Base-by-base conservation (phyloP, 2,329 filamentous ascomycete genomes). In the Mollisiaceae sp. region DNA sequence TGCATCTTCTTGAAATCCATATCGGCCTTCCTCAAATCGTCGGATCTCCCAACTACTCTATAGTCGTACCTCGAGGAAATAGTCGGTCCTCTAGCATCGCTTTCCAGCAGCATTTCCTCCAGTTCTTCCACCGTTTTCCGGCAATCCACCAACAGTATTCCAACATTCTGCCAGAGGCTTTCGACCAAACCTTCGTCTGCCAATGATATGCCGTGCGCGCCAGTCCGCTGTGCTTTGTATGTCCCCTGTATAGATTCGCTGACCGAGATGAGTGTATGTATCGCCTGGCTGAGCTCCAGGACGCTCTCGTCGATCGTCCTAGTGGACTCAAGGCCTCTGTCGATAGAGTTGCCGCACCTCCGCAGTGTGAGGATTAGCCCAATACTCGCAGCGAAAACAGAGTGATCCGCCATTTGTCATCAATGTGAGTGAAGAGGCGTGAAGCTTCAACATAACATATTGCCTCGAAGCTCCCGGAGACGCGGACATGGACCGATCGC, bases 131-230 rank as follows among this genome's bases (percentile, higher is more conserved):
- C 24, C 4, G 35, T 36, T 27, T n/a, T 35, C 27, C 18, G 52
- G 27, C 52, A 56, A 14, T 56, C 52, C 27, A 8, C 22, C 6
- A 56, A 20, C 27, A 38, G 35, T n/a, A n/a, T 56, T 35, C 1
- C 27, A 35, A 56, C 52, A 38, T n/a, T 56, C 9, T 56, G 52
- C 52, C 52, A 56, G 3, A 35, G 24, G 27, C 35, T 56, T 56
- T 56, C 52, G 24, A 56, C 27, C 18, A 18, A 15, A 6, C 52
- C 27, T 35, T 18, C 8, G 14, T 56, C 52, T 36, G 52, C 52
- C 24, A 56, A 36, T 5, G 52, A 27, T 20, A 24, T 36, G 35
- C 24, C 4, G 9, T 8, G 52, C 35, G 14, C 18, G 9, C 52
- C 22, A 18, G 8, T n/a, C 18, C 18, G 1, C 8, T 36, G 9